A percentile compares a stretch with the other conserved stretches of the same genome.
These are phyloP conservation scores for Coniochaeta ligniaria DNA, from an alignment of 2,329 filamentous ascomycete genomes.

Conservation along the genomic window DNA sequence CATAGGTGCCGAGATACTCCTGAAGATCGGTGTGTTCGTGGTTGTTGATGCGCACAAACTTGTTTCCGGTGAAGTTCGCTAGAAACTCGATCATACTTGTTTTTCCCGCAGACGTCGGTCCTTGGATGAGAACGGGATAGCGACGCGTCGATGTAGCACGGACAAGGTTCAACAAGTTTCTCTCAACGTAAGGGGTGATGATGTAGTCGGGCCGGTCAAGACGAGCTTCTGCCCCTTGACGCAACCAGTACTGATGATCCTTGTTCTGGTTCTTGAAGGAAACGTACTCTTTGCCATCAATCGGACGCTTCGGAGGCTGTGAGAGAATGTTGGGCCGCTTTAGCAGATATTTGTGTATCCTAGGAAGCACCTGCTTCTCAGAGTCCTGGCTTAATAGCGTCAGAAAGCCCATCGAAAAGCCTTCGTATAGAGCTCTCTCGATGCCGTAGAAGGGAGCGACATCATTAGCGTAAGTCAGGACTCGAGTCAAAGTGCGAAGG, in stretches of 20 bases:
- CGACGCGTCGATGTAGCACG: slow-evolving; percentile 85
- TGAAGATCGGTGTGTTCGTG: slow-evolving; percentile 98
- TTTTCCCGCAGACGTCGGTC: slow-evolving; percentile 94
- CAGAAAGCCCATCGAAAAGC: slow-evolving; percentile 96
- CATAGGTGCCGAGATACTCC: slow-evolving; percentile 92
- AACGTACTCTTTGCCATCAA: slow-evolving; percentile 71
- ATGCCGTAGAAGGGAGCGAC: slow-evolving; percentile 80
- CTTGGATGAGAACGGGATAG: slow-evolving; percentile 92
- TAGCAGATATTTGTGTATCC: slow-evolving; percentile 72
- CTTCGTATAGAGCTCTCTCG: slow-evolving; percentile 82
- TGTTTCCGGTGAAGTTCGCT: slow-evolving; percentile 93
- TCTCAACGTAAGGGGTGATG: slow-evolving; percentile 89
- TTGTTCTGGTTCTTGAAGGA: slow-evolving; percentile 61
- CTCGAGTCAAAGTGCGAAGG: slow-evolving; percentile 84
- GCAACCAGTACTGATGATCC: slow-evolving; percentile 80
- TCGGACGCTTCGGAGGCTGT: slow-evolving; percentile 69
- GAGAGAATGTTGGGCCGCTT: slow-evolving; percentile 64
- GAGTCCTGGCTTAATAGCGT: slow-evolving; percentile 81
- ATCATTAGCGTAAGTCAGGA: slow-evolving; percentile 79
- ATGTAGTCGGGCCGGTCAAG: slow-evolving; percentile 86
- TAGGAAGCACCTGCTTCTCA: slow-evolving; percentile 67
- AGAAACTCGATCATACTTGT: slow-evolving; percentile 99
- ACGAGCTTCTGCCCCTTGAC: slow-evolving; percentile 60
- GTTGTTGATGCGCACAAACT: slow-evolving; percentile 98
- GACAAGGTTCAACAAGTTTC: slow-evolving; percentile 90